Base-by-base conservation (phyloP, 129 eudicot species). In the Centaurea solstitialis region DNA sequence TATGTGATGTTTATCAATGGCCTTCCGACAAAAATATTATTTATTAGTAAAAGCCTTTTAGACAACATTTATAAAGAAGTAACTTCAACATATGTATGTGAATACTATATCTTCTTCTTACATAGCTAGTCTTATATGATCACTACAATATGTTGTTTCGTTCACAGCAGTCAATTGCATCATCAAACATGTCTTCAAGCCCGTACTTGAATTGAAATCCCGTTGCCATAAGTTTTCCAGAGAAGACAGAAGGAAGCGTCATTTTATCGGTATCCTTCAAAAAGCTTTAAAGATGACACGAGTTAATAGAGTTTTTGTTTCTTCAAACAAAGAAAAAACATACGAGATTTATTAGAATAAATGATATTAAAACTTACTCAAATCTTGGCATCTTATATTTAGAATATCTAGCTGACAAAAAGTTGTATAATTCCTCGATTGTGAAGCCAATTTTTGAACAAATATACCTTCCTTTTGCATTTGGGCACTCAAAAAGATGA, bases 401-500 rank as follows among this genome's bases (percentile, higher is more conserved):
- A 0, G 91, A 89, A 62, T 91, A 88, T 74, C 43, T 84, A 20
- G 72, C 76, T 0, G 91, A 88, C 4, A 91, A 79, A 67, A 86
- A 77, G 12, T 78, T 72, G 15, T 76, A 41, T 59, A 91, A 7
- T 39, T 85, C 68, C 45, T 88, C 78, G 0, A 85, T 39, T 38
- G 91, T 79, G 7, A 86, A 70, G 24, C 83, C 87, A 22, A 73
- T 4, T 10, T 81, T 70, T 4, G 92, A 84, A 73, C 96, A 91
- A 80, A 91, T 76, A 85, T 88, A 91, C 75, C 96, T 80, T 75
- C 96, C 92, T 70, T 80, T 85, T 1, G 89, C 87, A n/a, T 80
- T 57, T 11, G 88, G 86, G 33, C 77, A 2, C 78, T 91, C 89
- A 20, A 86, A 65, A 13, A 88, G 90, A 74, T 84, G 85, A 9